Conservation (phyloP, 2,329 filamentous ascomycete species). For the Arthrobotrys pseudoclavata region DNA sequence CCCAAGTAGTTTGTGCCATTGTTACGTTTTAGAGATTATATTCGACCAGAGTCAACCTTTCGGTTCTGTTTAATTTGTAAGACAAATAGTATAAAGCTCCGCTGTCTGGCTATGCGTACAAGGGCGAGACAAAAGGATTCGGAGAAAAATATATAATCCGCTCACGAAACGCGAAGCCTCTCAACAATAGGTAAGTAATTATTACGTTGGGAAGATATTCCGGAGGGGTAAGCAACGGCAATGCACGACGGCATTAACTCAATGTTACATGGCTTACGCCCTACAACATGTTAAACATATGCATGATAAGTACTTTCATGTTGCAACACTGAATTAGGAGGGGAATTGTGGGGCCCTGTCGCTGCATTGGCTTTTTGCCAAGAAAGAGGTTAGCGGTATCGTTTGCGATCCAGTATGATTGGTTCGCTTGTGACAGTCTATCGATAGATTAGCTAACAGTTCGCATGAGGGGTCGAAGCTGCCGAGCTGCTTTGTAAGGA, state of each 20-base stretch:
- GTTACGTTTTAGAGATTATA: not conserved
- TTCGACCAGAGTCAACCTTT: not conserved
- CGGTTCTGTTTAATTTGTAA: not conserved
- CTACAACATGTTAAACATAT: not conserved
- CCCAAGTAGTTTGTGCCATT: constrained; percentile 53
- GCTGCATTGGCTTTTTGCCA: constrained; percentile 1
- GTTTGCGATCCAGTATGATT: constrained; percentile 3
- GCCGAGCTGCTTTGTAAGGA: too few species aligned
- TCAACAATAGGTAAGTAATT: not conserved
- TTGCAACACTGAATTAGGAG: not conserved
- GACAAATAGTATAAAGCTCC: not conserved
- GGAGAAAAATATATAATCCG: not conserved
- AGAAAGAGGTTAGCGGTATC: not conserved
- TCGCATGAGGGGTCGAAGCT: not conserved
- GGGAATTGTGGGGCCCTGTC: constrained; percentile 7
- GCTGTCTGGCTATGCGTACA: too few species aligned
- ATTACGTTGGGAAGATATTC: not conserved
- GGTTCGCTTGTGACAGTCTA: constrained; percentile 9
- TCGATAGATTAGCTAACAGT: not conserved
- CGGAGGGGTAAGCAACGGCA: not conserved
- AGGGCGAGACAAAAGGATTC: too few species aligned
- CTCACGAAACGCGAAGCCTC: not conserved
- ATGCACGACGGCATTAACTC: not conserved
- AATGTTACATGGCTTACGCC: not conserved
- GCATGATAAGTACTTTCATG: not conserved